Evolutionary conservation across 2,329 filamentous ascomycete genomes (phyloP).

Genomic region (Iodosphaeria phyllophila): DNA sequence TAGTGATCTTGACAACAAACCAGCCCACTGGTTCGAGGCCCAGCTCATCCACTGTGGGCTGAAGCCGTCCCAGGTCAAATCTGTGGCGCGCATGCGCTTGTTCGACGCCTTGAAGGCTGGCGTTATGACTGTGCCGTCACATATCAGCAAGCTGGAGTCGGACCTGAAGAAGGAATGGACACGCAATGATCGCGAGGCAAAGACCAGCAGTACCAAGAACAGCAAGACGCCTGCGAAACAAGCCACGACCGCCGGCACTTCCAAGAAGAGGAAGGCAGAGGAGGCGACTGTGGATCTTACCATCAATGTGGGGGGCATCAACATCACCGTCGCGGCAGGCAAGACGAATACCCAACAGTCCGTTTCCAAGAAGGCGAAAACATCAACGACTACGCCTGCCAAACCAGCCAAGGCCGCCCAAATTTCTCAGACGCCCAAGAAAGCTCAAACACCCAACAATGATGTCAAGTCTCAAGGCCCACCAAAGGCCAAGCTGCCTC

Average conservation of each 20-base stretch:
- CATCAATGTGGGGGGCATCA: slow-evolving; percentile 10
- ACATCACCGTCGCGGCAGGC: slow-evolving; percentile 10
- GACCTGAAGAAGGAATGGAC: slow-evolving; percentile 39
- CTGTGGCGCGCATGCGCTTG: slow-evolving; percentile 36
- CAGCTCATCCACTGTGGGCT: slow-evolving; percentile 45
- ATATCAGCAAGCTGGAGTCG: slow-evolving; percentile 28
- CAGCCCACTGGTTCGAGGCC: slow-evolving; percentile 42
- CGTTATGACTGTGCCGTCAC: slow-evolving; percentile 26
- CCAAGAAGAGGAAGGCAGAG: slow-evolving; percentile 14
- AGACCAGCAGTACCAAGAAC: slow-evolving; percentile 9
- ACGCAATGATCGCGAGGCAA: slow-evolving; percentile 28
- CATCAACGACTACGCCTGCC: slow-evolving; percentile 2
- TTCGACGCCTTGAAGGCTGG: slow-evolving; percentile 33
- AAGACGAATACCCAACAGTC: slow-evolving; percentile 4
- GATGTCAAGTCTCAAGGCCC: background rate
- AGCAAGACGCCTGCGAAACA: background rate
- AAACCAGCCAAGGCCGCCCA: slow-evolving; percentile 1
- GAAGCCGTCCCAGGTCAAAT: slow-evolving; percentile 34
- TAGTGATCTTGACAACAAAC: slow-evolving; percentile 25
- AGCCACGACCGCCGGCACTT: slow-evolving; percentile 1
- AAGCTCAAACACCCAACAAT: background rate
- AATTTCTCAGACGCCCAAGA: background rate
- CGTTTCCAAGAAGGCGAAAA: slow-evolving; percentile 12
- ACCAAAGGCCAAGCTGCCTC: background rate
- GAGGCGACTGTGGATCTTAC: slow-evolving; percentile 9